A percentile compares a stretch with the other conserved stretches of the same genome.
These are phyloP conservation scores for Candida ulmi DNA, from an alignment of 805 yeast species.

Conservation along the genomic window DNA sequence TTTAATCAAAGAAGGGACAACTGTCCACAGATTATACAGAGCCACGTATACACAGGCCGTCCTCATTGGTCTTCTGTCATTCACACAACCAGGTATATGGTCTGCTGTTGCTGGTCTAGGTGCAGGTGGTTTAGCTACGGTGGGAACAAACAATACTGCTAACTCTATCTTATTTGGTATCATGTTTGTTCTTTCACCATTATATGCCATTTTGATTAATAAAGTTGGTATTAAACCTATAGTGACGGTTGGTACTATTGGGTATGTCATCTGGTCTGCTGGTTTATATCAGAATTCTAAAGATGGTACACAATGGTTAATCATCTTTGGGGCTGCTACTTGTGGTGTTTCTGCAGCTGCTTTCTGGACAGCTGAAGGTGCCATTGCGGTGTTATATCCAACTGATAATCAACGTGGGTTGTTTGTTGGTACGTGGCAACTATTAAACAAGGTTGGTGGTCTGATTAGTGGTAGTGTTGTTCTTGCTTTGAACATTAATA, in stretches of 20 bases:
- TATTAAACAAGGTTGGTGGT: constrained; percentile 21
- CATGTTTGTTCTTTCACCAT: constrained; percentile 19
- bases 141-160: constrained; percentile 14
- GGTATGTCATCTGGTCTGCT: constrained; percentile 22
- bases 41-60: constrained; percentile 10
- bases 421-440: constrained; percentile 25
- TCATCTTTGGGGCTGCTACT: constrained; percentile 20
- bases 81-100: constrained; percentile 23
- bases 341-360: constrained; percentile 23
- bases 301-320: constrained; percentile 21
- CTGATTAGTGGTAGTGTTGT: constrained; percentile 23
- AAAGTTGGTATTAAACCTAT: constrained; percentile 17
- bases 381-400: constrained; percentile 23
- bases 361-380: constrained; percentile 25
- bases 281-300: constrained; percentile 23
- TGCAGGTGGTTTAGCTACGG: constrained; percentile 22
- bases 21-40: not conserved
- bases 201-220: constrained; percentile 19
- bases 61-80: constrained; percentile 17
- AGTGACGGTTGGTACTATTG: constrained; percentile 19
- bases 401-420: constrained; percentile 17
- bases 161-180: constrained; percentile 16
- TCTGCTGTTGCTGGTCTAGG: constrained; percentile 17
- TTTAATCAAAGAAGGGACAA: too few relatives aligned
- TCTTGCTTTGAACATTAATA: constrained; percentile 12